A percentile compares a stretch with the other conserved stretches of the same genome.
Conservation (phyloP, 495 filamentous ascomycete species). For the Talaromyces liani region DNA sequence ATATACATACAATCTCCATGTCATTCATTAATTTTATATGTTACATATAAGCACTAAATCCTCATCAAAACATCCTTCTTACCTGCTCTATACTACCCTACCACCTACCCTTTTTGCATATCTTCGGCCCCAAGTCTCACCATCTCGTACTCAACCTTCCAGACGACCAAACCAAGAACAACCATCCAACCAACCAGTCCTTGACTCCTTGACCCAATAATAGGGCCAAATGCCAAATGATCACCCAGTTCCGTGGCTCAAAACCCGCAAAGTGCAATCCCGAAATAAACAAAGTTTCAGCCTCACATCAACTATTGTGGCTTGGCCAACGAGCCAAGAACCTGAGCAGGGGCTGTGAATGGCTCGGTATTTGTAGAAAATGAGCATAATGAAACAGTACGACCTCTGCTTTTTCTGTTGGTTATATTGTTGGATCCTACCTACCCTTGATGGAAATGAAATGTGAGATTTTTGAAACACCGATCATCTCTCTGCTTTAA, state of each 20-base stretch:
- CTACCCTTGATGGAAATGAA: not conserved
- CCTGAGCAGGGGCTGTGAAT: not conserved
- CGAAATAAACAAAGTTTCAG: not conserved
- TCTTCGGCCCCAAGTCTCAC: not conserved
- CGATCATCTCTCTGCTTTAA: not conserved
- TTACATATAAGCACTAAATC: not conserved
- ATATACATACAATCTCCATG: not conserved
- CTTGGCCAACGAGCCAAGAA: not conserved
- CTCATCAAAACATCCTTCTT: not conserved
- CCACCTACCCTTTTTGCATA: not conserved
- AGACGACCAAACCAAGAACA: not conserved
- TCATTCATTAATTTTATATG: not conserved
- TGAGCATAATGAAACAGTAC: not conserved
- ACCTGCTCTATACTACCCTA: not conserved
- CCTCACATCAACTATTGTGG: not conserved
- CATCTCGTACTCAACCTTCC: not conserved
- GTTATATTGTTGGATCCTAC: not conserved
- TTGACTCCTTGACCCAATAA: not conserved
- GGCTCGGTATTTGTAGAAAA: not conserved
- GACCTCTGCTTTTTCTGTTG: not conserved
- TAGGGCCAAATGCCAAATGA: not conserved
- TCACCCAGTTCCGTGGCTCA: not conserved
- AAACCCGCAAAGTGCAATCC: too few relatives aligned
- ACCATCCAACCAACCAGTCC: not conserved
- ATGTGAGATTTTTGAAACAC: not conserved